Percentiles rank a stretch among this genome's conserved stretches.
Conservation (phyloP, 257 asterid genomes). For the Datura wrightii region DNA sequence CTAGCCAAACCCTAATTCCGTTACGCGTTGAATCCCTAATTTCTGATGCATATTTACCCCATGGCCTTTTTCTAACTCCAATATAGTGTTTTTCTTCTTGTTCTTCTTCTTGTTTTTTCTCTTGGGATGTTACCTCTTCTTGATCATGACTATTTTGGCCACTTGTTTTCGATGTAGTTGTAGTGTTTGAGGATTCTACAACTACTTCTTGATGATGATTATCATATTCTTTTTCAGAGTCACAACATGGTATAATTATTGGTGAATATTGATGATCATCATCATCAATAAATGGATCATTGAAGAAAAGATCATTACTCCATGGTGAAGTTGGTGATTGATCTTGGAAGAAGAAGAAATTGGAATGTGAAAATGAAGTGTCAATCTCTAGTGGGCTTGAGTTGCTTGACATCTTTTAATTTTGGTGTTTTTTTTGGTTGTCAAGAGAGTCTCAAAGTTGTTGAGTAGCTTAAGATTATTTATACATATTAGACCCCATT, state of each 20-base stretch:
- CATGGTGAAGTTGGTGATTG: not conserved
- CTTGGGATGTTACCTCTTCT: constrained; percentile 28
- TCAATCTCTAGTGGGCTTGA: constrained; percentile 21
- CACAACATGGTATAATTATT: not conserved
- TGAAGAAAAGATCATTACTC: not conserved
- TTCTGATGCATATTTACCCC: constrained; percentile 56
- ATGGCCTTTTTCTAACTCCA: constrained; percentile 47
- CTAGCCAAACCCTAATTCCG: constrained; percentile 52
- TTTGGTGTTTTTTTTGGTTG: not conserved
- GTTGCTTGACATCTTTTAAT: not conserved
- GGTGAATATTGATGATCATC: not conserved
- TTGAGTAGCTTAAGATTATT: not conserved
- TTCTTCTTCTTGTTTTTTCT: not conserved
- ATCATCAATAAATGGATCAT: constrained; percentile 11
- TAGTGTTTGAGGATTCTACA: constrained; percentile 14
- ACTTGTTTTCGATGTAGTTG: not conserved
- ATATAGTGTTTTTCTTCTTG: constrained; percentile 40
- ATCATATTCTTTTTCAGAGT: not conserved
- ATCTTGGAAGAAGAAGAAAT: not conserved
- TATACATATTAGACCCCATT: not conserved
- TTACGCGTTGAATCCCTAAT: constrained; percentile 55
- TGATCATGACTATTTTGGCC: not conserved
- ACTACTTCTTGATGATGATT: not conserved
- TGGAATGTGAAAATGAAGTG: constrained; percentile 18
- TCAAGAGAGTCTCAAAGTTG: not conserved